These are phyloP conservation scores for Collybia mongolica DNA, from an alignment of 768 basidiomycete genomes.

Conservation along the genomic window DNA sequence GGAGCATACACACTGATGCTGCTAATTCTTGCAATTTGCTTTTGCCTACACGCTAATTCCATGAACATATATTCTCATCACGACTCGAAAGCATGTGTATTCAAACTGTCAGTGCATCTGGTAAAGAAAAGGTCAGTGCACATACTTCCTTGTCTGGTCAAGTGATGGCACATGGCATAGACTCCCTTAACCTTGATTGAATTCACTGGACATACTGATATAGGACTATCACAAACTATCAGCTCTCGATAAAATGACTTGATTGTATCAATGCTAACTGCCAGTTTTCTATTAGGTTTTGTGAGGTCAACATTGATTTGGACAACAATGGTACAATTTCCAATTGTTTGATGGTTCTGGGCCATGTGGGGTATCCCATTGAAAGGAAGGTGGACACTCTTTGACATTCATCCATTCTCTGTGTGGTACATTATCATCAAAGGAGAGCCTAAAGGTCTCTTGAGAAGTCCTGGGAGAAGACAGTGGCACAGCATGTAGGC, in stretches of 20 bases:
- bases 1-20: no score
- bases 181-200: background rate
- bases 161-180: constrained; percentile 2
- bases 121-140: no score
- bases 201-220: background rate
- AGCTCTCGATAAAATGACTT: no score
- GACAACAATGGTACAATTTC: constrained; percentile 7
- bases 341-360: constrained; percentile 22
- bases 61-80: no score
- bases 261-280: no score
- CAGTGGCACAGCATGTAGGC: no score
- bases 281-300: background rate
- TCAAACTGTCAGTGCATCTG: no score
- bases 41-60: no score
- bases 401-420: constrained; percentile 11
- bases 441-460: background rate
- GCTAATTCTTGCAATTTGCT: no score
- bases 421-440: constrained; percentile 21
- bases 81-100: no score
- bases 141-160: constrained; percentile 12
- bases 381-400: constrained; percentile 10
- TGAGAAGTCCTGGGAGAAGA: no score
- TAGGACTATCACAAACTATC: background rate
- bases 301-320: constrained; percentile 8
- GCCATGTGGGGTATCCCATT: constrained; percentile 13